These are phyloP conservation scores for Teratosphaeria nubilosa DNA, from an alignment of 2,329 filamentous ascomycete genomes.

Conservation along the genomic window DNA sequence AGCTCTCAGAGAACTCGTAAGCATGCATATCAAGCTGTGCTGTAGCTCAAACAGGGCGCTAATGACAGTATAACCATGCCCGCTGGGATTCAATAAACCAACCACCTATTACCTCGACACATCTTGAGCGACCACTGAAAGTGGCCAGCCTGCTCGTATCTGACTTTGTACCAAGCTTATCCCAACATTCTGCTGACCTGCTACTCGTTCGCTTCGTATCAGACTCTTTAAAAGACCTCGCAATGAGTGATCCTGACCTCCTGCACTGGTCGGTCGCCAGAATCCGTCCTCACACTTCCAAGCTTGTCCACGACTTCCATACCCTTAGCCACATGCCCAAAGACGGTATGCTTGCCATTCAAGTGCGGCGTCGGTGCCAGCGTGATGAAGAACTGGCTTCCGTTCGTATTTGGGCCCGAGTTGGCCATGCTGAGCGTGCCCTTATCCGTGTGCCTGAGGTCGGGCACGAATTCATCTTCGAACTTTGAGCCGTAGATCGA, in stretches of 20 bases:
- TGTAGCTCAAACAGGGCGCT: not conserved
- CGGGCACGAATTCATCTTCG: constrained; percentile 76
- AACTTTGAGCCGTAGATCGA: constrained; percentile 83
- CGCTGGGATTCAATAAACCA: not conserved
- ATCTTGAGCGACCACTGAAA: not conserved
- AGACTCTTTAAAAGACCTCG: constrained; percentile 12
- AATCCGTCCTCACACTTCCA: constrained; percentile 74
- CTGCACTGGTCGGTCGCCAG: constrained; percentile 67
- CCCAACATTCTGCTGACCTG: not conserved
- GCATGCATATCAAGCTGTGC: not conserved
- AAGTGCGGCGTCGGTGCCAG: constrained; percentile 74
- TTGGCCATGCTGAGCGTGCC: constrained; percentile 92
- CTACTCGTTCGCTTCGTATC: not conserved
- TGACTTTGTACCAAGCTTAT: not conserved
- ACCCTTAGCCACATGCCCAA: constrained; percentile 78
- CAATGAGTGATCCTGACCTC: constrained; percentile 59
- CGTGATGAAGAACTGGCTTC: constrained; percentile 96
- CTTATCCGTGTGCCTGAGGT: constrained; percentile 63
- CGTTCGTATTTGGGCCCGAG: constrained; percentile 82
- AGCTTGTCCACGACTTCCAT: constrained; percentile 86
- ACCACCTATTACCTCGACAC: not conserved
- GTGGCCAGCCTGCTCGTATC: not conserved
- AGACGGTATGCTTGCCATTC: constrained; percentile 89
- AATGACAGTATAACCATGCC: not conserved
- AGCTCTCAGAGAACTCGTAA: not conserved